These are phyloP conservation scores for Debaryomyces subglobosus DNA, from an alignment of 1,139 yeast genomes.

Conservation along the genomic window DNA sequence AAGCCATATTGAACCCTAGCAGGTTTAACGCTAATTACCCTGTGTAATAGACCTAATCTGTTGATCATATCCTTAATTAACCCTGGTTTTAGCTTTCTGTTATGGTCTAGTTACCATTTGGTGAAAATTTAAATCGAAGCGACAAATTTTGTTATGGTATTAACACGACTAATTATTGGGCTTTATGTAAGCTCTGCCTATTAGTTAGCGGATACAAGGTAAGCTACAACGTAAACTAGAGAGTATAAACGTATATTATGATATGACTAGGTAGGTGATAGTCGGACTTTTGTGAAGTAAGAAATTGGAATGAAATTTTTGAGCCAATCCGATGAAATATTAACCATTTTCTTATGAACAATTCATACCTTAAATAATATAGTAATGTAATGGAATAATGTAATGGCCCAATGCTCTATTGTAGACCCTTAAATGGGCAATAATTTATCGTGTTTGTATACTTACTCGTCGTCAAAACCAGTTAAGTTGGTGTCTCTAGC, in stretches of 20 bases:
- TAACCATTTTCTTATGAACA: not conserved
- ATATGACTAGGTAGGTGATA: not conserved
- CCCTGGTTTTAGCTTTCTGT: not conserved
- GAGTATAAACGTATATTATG: slow-evolving; percentile 5
- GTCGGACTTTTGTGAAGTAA: not conserved
- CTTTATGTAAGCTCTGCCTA: slow-evolving; percentile 1
- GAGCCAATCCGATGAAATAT: not conserved
- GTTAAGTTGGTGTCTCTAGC: slow-evolving; percentile 51
- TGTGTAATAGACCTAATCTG: slow-evolving; percentile 2
- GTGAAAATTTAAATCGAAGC: slow-evolving; percentile 8
- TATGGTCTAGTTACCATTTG: not conserved
- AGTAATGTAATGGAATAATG: slow-evolving; percentile 1
- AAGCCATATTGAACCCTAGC: not conserved
- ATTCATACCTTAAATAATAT: not conserved
- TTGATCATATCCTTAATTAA: slow-evolving; percentile 2
- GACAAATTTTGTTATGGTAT: not conserved
- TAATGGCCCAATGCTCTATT: slow-evolving; percentile 2
- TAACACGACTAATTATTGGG: not conserved
- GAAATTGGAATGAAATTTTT: not conserved
- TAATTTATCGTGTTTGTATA: slow-evolving; percentile 1
- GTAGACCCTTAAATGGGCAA: not conserved
- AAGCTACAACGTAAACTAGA: not conserved
- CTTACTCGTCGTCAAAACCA: slow-evolving; percentile 57
- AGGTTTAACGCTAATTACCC: not conserved
- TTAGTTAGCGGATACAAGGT: not conserved